Evolutionary conservation across 176 grass and related monocot genomes (phyloP).

Genomic region (Cenchrus fungigraminus): DNA sequence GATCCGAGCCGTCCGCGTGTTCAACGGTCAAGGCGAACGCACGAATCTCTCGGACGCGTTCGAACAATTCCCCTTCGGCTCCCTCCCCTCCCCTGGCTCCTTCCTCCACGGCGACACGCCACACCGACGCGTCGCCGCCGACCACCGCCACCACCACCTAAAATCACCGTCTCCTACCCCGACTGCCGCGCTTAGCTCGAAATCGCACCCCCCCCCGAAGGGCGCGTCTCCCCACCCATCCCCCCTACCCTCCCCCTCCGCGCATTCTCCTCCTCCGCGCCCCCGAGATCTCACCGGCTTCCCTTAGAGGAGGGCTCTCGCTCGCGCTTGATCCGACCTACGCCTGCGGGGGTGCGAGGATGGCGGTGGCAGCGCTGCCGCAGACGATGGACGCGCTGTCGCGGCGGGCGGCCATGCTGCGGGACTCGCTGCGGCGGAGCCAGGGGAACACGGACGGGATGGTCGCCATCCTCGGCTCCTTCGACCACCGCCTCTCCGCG

Average conservation of each 20-base stretch:
- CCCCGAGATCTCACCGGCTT: slow-evolving; percentile 37
- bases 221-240: too few relatives aligned
- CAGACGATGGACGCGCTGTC: slow-evolving; percentile 55
- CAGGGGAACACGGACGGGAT: slow-evolving; percentile 81
- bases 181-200: not conserved
- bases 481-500: slow-evolving; percentile 93
- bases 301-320: not conserved
- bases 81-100: not conserved
- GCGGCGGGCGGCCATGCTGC: slow-evolving; percentile 52
- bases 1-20: not conserved
- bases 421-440: slow-evolving; percentile 74
- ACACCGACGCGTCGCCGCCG: slow-evolving; percentile 31
- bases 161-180: not conserved
- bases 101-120: not conserved
- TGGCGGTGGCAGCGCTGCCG: slow-evolving; percentile 47
- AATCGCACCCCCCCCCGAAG: not conserved
- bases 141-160: slow-evolving; percentile 12
- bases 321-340: not conserved
- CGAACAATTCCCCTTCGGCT: not conserved
- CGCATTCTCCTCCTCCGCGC: not conserved
- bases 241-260: not conserved
- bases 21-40: slow-evolving; percentile 21
- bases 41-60: slow-evolving; percentile 22
- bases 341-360: not conserved
- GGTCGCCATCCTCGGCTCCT: slow-evolving; percentile 92